Evolutionary conservation across 1,139 yeast genomes (phyloP), one percentile per base, ranked within the genome.

Genomic region (Pichia sp.): DNA sequence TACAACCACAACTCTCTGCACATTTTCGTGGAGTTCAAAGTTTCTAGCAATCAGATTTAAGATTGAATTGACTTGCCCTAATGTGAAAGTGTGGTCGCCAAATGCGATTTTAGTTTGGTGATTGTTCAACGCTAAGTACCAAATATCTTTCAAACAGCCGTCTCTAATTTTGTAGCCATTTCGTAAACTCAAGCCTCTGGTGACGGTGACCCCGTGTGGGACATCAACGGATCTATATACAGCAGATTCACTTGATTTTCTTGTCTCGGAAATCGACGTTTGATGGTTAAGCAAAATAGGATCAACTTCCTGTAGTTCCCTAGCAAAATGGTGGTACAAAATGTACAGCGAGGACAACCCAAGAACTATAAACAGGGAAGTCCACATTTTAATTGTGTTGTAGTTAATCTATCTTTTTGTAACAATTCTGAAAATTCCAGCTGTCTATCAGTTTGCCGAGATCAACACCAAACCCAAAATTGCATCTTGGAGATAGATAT

Each of bases 61-160:
- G 34, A 62, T 36, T 16, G 52, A 51, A 50, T 68, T 67, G 30
- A 66, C 24, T 43, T 64, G 60, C 9, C 46, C 51, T 20, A 64
- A 48, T 12, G 50, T 44, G 34, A 36, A 54, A 3, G 17, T 40
- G 16, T 36, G 9, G 12, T 17, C 14, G n/a, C 43, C 65, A 31
- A 58, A 52, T 20, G 16, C 24, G 12, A 49, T 20, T 17, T 17
- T 31, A 2, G 48, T 42, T 14, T 43, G 38, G 3, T 50, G 43
- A 2, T 60, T 57, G 14, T 63, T 61, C 57, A 64, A 41, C 24
- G 72, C 69, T 14, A 76, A 55, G 54, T 70, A 72, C 91, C 92
- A 86, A 3, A 85, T 68, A 68, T 85, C 95, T 62, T 81, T 77
- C 55, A 85, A 69, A 60, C 82, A 84, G 8, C 93, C 93, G 64